These are phyloP conservation scores for Penicillium daleae DNA, from an alignment of 495 filamentous ascomycete species.

Conservation along the genomic window DNA sequence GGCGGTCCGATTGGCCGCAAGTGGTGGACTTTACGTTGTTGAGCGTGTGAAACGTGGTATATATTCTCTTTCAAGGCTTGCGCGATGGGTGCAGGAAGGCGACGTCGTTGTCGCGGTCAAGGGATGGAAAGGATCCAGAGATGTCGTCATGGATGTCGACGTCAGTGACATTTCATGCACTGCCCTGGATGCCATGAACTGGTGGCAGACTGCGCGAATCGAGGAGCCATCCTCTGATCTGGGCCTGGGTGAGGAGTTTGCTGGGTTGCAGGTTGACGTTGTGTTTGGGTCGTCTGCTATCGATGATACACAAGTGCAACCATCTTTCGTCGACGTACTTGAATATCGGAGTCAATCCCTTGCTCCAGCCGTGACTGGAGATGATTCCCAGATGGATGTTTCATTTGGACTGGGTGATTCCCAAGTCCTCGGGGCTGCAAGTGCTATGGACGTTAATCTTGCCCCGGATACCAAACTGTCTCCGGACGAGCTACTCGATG, in stretches of 20 bases:
- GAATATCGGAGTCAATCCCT: constrained; percentile 29
- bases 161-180: constrained; percentile 35
- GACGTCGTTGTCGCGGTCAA: constrained; percentile 40
- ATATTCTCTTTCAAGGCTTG: constrained; percentile 74
- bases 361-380: constrained; percentile 15
- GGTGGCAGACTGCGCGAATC: constrained; percentile 47
- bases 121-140: constrained; percentile 44
- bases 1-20: constrained; percentile 63
- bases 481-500: constrained; percentile 66
- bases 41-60: constrained; percentile 69
- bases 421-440: constrained; percentile 14
- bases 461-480: constrained; percentile 46
- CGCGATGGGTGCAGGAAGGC: constrained; percentile 58
- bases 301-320: constrained; percentile 10
- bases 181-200: constrained; percentile 25
- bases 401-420: constrained; percentile 19
- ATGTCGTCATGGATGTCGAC: constrained; percentile 38
- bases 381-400: not conserved
- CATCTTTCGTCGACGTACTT: constrained; percentile 28
- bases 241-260: constrained; percentile 26
- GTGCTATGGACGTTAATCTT: constrained; percentile 24
- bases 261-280: constrained; percentile 38
- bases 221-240: constrained; percentile 37
- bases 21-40: constrained; percentile 66
- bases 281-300: constrained; percentile 31